These are phyloP conservation scores for Aspergillus ostianus DNA, from an alignment of 495 filamentous ascomycete species.

Conservation along the genomic window DNA sequence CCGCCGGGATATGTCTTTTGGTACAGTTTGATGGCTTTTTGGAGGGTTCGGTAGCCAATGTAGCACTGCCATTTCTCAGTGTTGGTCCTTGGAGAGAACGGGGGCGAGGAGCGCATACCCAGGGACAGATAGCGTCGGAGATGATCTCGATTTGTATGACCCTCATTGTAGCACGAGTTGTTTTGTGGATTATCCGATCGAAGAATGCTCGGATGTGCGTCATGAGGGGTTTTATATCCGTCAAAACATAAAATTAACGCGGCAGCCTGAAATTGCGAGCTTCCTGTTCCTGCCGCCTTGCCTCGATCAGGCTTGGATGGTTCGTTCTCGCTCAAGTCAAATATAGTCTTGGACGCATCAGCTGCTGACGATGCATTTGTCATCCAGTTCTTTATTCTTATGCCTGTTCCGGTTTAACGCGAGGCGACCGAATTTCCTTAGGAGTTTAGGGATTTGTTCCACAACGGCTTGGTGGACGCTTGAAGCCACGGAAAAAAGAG, in stretches of 20 bases:
- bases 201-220: not conserved
- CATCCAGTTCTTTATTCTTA: not conserved
- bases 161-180: conserved; percentile 44
- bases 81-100: not conserved
- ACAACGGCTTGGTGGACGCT: too few relatives aligned
- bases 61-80: conserved; percentile 52
- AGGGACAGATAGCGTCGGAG: conserved; percentile 68
- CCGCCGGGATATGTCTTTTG: conserved; percentile 52
- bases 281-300: too few relatives aligned
- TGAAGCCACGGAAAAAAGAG: too few relatives aligned
- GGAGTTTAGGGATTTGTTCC: too few relatives aligned
- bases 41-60: conserved; percentile 62
- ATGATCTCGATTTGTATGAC: conserved; percentile 63
- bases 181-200: not conserved
- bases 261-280: too few relatives aligned
- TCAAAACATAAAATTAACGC: not conserved
- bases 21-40: conserved; percentile 57
- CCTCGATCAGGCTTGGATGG: too few relatives aligned
- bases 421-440: not conserved
- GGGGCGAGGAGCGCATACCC: conserved; percentile 37
- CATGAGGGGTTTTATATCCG: not conserved
- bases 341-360: not conserved
- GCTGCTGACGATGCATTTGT: not conserved
- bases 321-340: not conserved
- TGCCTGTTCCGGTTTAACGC: not conserved